Evolutionary conservation across 1,284 basidiomycete species (phyloP).

Genomic region (Leccinum variabile): DNA sequence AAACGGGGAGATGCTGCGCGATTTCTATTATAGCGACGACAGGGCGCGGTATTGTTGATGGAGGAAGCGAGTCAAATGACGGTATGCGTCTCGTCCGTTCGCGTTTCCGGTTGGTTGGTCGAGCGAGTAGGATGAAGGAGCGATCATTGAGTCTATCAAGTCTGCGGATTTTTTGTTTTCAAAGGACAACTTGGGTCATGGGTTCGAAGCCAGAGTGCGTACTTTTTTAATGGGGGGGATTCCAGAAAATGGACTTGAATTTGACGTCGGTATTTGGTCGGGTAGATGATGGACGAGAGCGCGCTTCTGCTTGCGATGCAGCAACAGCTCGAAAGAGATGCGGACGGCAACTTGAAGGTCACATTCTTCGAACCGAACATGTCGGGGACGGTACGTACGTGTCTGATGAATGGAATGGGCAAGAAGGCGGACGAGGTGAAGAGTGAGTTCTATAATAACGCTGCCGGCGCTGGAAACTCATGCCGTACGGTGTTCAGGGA

Average conservation of each 20-base stretch:
- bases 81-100: slow-evolving; percentile 40
- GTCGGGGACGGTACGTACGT: no score
- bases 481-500: no score
- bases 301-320: slow-evolving; percentile 77
- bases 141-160: slow-evolving; percentile 63
- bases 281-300: slow-evolving; percentile 90
- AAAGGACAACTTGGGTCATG: slow-evolving; percentile 83
- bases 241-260: not conserved
- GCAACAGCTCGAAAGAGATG: slow-evolving; percentile 84
- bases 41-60: slow-evolving; percentile 81
- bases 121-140: no score
- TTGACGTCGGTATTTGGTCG: not conserved
- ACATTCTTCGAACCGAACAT: no score
- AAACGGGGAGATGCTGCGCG: slow-evolving; percentile 87
- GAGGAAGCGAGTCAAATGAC: slow-evolving; percentile 73
- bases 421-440: no score
- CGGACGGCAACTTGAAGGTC: slow-evolving; percentile 40
- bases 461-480: no score
- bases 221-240: not conserved
- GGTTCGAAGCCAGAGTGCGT: slow-evolving; percentile 86
- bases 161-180: slow-evolving; percentile 89
- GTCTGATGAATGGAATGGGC: no score
- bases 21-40: slow-evolving; percentile 99
- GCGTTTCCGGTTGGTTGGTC: not conserved
- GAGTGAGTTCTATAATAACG: no score